Conservation (phyloP, 2,329 filamentous ascomycete genomes). For the Aspergillus fumigatiaffinis region DNA sequence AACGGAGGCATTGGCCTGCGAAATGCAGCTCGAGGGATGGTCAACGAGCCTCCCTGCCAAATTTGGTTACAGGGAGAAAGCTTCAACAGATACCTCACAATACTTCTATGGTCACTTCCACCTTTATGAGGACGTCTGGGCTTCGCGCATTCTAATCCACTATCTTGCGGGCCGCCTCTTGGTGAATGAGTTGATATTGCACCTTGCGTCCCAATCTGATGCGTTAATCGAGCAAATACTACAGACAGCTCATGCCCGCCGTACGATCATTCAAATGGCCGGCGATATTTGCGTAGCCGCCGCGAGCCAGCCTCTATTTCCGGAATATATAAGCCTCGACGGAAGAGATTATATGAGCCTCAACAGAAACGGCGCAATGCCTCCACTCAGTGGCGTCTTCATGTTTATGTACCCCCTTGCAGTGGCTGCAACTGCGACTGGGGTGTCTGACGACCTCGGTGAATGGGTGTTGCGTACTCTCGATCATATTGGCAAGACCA, state of each 20-base stretch:
- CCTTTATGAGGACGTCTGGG: conserved; percentile 21
- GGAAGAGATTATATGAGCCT: background rate
- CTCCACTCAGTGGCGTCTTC: conserved; percentile 21
- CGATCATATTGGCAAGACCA: conserved; percentile 15
- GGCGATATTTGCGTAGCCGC: conserved; percentile 18
- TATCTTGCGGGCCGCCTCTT: conserved; percentile 21
- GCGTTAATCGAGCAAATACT: conserved; percentile 2
- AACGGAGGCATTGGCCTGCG: conserved; percentile 7
- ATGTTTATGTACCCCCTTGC: conserved; percentile 20
- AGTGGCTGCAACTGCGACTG: conserved; percentile 17
- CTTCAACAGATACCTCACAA: conserved; percentile 7
- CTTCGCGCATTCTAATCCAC: conserved; percentile 16
- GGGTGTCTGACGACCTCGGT: conserved; percentile 16
- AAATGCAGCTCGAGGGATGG: conserved; percentile 18
- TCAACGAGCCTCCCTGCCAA: conserved; percentile 11
- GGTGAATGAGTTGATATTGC: conserved; percentile 20
- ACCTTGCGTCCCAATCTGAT: background rate
- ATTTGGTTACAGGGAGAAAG: conserved; percentile 11
- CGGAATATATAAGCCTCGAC: background rate
- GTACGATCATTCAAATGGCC: conserved; percentile 15
- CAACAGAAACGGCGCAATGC: background rate
- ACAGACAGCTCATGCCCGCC: conserved; percentile 14
- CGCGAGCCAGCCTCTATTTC: conserved; percentile 15
- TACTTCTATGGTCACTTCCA: conserved; percentile 20
- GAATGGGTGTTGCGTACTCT: conserved; percentile 19